These are phyloP conservation scores for Lunasporangiospora selenospora DNA, from an alignment of 192 early-diverging fungal species.

Conservation along the genomic window DNA sequence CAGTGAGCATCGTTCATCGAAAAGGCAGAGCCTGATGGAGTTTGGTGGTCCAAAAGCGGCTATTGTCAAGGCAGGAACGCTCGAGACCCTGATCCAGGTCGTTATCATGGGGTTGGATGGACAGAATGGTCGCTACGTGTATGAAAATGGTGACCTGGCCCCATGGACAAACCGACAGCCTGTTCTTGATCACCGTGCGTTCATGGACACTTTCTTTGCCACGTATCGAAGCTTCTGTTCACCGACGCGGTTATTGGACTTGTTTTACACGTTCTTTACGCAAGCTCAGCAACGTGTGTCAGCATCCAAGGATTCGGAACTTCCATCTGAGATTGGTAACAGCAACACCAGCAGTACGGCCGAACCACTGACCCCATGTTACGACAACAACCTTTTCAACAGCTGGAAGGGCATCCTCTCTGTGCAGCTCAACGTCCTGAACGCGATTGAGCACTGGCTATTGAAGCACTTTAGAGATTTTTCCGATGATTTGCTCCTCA, in stretches of 20 bases:
- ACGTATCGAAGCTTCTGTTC: constrained; percentile 72
- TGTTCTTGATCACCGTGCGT: constrained; percentile 47
- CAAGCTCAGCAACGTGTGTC: constrained; percentile 41
- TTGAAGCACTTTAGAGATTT: constrained; percentile 66
- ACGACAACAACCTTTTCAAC: neutral
- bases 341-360: constrained; percentile 8
- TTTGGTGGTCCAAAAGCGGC: constrained; percentile 51
- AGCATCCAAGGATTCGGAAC: neutral
- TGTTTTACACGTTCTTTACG: constrained; percentile 45
- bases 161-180: constrained; percentile 28
- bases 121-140: constrained; percentile 45
- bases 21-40: constrained; percentile 12
- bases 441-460: constrained; percentile 70
- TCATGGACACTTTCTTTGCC: constrained; percentile 63
- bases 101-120: constrained; percentile 63
- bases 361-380: no score
- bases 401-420: constrained; percentile 42
- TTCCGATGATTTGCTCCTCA: constrained; percentile 62
- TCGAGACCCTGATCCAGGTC: constrained; percentile 62
- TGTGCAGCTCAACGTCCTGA: constrained; percentile 54
- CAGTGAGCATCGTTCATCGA: no score
- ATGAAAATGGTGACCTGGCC: constrained; percentile 53
- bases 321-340: constrained; percentile 19
- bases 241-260: constrained; percentile 43
- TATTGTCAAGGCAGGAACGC: constrained; percentile 68